Percentiles rank a stretch among this genome's conserved stretches.
Evolutionary conservation across 192 early-diverging fungal species (phyloP).

Genomic region (Entophlyctis luteolus): DNA sequence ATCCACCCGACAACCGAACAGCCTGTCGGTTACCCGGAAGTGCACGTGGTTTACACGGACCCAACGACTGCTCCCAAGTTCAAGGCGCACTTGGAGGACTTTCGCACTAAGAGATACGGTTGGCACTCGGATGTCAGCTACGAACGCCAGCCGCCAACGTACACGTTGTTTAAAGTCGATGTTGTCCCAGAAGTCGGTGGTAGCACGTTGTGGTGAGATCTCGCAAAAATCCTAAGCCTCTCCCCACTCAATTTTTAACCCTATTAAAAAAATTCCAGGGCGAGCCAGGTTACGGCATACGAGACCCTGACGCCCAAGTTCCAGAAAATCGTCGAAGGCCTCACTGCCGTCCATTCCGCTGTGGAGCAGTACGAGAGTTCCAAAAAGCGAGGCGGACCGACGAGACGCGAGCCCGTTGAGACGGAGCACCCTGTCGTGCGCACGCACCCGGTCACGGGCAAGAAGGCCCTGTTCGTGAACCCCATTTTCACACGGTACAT

Average conservation of each 20-base stretch:
- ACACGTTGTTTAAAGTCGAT: slow-evolving; percentile 23
- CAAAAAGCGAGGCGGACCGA: slow-evolving; percentile 18
- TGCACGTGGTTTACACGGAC: slow-evolving; percentile 21
- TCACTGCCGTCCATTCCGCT: slow-evolving; percentile 52
- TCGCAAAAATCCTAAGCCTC: background rate
- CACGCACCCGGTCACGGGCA: slow-evolving; percentile 67
- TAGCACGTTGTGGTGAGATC: background rate
- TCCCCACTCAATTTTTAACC: background rate
- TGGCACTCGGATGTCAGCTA: slow-evolving; percentile 23
- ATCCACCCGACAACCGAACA: slow-evolving; percentile 32
- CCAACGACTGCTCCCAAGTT: background rate
- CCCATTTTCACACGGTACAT: slow-evolving; percentile 60
- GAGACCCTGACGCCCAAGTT: slow-evolving; percentile 46
- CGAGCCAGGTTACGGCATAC: slow-evolving; percentile 5
- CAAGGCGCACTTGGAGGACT: background rate
- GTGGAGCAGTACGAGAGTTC: slow-evolving; percentile 29
- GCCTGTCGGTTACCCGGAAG: slow-evolving; percentile 22
- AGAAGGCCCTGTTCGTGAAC: slow-evolving; percentile 65
- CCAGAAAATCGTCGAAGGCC: slow-evolving; percentile 54
- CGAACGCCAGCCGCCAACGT: slow-evolving; percentile 16
- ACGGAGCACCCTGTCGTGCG: slow-evolving; percentile 45
- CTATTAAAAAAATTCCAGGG: background rate
- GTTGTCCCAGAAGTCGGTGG: slow-evolving; percentile 15
- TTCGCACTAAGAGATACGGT: background rate
- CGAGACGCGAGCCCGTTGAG: slow-evolving; percentile 19